These are phyloP conservation scores for Dillenia turbinata DNA, from an alignment of 164 flowering plant species.

Conservation along the genomic window DNA sequence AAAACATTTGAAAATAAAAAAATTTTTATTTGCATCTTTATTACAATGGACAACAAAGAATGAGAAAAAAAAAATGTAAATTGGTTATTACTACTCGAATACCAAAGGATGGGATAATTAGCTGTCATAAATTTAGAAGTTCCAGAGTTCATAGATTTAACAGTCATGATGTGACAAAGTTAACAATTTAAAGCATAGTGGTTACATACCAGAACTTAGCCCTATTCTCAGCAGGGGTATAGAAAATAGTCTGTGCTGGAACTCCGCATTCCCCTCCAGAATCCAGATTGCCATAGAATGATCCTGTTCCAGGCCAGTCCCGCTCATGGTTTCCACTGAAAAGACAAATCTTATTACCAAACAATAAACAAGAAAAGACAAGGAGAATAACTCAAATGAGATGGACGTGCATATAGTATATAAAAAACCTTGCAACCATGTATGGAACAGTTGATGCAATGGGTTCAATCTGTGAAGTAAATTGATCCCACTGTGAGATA, in stretches of 20 bases:
- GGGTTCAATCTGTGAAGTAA: conserved; percentile 65
- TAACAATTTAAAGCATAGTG: no score
- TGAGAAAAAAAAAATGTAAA: no score
- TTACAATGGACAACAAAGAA: no score
- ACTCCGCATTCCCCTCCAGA: conserved; percentile 91
- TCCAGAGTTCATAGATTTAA: no score
- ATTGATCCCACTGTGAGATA: conserved; percentile 78
- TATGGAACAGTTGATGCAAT: conserved; percentile 69
- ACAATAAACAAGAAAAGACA: background rate
- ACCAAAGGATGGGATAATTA: no score
- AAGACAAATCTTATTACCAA: conserved; percentile 5
- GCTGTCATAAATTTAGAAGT: no score
- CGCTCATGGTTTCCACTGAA: conserved; percentile 79
- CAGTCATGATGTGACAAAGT: no score
- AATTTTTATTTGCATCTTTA: no score
- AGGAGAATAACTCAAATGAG: background rate
- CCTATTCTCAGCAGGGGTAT: conserved; percentile 61
- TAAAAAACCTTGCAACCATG: conserved; percentile 57
- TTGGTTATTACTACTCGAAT: no score
- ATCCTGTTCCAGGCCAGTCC: conserved; percentile 68
- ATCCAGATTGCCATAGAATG: conserved; percentile 51
- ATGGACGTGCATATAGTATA: no score
- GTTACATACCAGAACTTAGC: conserved; percentile 58
- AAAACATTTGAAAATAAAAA: no score
- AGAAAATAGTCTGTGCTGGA: conserved; percentile 52